phyloP scores from a whole-genome alignment of 148 eudicot genomes.

The Tetragonia tetragonoides region DNA sequence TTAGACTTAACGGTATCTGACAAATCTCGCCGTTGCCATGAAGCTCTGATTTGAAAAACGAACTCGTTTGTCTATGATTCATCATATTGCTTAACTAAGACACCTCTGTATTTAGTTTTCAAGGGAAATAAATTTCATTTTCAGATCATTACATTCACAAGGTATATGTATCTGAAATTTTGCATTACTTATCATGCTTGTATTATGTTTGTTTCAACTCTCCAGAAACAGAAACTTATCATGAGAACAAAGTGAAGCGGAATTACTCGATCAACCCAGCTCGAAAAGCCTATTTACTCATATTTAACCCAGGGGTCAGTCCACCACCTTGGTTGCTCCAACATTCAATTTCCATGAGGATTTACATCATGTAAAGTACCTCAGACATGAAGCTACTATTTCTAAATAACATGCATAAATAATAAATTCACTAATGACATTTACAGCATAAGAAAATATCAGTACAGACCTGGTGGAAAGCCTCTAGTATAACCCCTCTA shows the following conservation, averaged over 20 bases:
- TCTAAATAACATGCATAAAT: not conserved
- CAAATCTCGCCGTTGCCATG: too few relatives aligned
- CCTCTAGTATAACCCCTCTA: slow-evolving; percentile 61
- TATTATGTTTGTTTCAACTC: not conserved
- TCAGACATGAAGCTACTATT: not conserved
- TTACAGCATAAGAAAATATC: slow-evolving; percentile 52
- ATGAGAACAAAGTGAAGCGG: not conserved
- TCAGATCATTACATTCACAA: not conserved
- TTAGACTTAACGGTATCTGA: too few relatives aligned
- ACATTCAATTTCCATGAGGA: not conserved
- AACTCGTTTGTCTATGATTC: not conserved
- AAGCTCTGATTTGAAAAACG: not conserved
- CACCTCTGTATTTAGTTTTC: not conserved
- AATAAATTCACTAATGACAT: slow-evolving; percentile 23
- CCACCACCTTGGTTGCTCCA: not conserved
- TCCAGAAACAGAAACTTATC: not conserved
- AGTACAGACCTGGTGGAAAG: slow-evolving; percentile 70
- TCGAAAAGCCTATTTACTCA: not conserved
- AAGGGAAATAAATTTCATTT: not conserved
- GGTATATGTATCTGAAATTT: not conserved
- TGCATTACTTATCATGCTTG: too few relatives aligned
- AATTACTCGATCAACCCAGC: not conserved
- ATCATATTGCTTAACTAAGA: not conserved
- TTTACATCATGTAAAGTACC: not conserved
- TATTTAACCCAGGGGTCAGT: too few relatives aligned